Evolutionary conservation across 2,329 filamentous ascomycete species (phyloP).

Genomic region (Neopestalotiopsis sp.): DNA sequence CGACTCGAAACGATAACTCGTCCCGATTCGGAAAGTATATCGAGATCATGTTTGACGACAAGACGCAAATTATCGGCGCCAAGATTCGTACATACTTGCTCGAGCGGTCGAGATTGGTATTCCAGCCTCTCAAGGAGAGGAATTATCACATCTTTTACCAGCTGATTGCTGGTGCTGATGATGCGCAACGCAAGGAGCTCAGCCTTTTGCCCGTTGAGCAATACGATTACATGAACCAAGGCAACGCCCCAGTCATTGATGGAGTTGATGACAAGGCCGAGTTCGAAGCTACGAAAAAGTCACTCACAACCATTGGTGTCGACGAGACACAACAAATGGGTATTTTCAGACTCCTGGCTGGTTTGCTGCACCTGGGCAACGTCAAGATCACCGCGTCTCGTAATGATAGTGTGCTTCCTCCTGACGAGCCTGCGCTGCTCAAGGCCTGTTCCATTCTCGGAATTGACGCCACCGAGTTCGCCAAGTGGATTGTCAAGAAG

Average conservation of each 20-base stretch:
- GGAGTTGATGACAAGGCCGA: constrained; percentile 96
- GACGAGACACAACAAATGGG: constrained; percentile 73
- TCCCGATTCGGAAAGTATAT: constrained; percentile 99
- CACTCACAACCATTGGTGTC: constrained; percentile 87
- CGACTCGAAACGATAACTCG: constrained; percentile 99
- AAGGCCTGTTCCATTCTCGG: constrained; percentile 85
- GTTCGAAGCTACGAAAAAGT: constrained; percentile 86
- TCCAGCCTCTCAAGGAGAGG: constrained; percentile 94
- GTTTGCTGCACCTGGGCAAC: constrained; percentile 92
- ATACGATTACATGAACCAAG: constrained; percentile 96
- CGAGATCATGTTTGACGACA: constrained; percentile 97
- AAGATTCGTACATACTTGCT: constrained; percentile 96
- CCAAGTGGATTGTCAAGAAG: constrained; percentile 99
- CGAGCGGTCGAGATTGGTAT: constrained; percentile 93
- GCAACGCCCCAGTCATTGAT: constrained; percentile 87
- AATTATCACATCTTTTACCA: constrained; percentile 99
- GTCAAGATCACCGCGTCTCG: constrained; percentile 92
- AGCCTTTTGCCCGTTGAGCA: constrained; percentile 82
- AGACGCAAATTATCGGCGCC: constrained; percentile 95
- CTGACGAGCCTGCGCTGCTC: constrained; percentile 81
- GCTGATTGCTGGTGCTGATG: constrained; percentile 88
- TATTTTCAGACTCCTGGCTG: constrained; percentile 90
- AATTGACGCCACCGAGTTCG: constrained; percentile 84
- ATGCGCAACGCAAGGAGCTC: constrained; percentile 80
- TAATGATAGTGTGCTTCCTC: constrained; percentile 82